Evolutionary conservation across 2,329 filamentous ascomycete species (phyloP).

Genomic region (Colletotrichum scovillei): DNA sequence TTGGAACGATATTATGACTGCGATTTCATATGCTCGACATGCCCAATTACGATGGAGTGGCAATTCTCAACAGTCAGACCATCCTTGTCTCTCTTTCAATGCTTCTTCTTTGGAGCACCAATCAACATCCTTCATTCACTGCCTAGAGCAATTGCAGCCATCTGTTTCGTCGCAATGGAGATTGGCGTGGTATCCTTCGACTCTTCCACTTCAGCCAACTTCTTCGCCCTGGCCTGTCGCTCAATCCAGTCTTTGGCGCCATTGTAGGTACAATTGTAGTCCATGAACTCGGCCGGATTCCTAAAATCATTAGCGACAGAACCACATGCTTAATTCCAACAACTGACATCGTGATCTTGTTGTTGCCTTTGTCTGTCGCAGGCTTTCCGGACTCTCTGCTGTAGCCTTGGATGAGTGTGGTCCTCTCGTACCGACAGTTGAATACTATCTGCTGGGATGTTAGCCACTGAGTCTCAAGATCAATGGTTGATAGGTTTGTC

Average conservation of each 20-base stretch:
- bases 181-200: not conserved
- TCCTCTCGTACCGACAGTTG: slow-evolving; percentile 48
- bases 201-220: no score
- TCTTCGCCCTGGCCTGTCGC: not conserved
- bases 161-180: not conserved
- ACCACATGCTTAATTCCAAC: not conserved
- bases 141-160: slow-evolving; percentile 1
- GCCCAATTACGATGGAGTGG: no score
- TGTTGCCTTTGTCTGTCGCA: slow-evolving; percentile 43
- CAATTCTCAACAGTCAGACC: not conserved
- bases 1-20: no score
- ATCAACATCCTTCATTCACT: not conserved
- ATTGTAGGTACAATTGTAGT: slow-evolving; percentile 52
- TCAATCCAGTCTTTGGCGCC: slow-evolving; percentile 47
- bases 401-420: slow-evolving; percentile 53
- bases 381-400: slow-evolving; percentile 55
- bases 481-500: no score
- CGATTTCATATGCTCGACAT: no score
- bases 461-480: not conserved
- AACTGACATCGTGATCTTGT: slow-evolving; percentile 16
- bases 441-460: slow-evolving; percentile 37
- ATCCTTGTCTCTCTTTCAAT: not conserved
- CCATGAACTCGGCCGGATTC: slow-evolving; percentile 53
- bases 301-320: slow-evolving; percentile 36
- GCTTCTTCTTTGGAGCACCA: not conserved